phyloP scores from a whole-genome alignment of 176 grass and related monocot species.

The Musa schizocarpa region DNA sequence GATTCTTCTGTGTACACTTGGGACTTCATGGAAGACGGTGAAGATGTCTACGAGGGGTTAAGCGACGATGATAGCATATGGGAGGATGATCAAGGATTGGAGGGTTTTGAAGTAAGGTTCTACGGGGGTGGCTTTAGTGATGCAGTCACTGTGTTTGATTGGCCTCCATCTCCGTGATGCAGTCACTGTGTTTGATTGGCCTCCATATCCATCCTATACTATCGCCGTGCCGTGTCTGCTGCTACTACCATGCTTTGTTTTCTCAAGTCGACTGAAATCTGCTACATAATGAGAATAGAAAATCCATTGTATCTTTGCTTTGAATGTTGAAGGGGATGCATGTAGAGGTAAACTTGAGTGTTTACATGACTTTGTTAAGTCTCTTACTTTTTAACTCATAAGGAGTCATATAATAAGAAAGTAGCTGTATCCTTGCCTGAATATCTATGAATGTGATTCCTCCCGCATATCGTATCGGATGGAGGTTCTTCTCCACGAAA shows the following conservation, averaged over 20 bases:
- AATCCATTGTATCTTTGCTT: neutral
- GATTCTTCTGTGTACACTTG: slow-evolving; percentile 69
- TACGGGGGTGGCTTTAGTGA: slow-evolving; percentile 61
- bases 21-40: slow-evolving; percentile 66
- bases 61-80: slow-evolving; percentile 76
- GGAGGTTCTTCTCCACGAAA: too few relatives aligned
- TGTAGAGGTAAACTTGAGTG: neutral
- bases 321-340: neutral
- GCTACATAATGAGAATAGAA: neutral
- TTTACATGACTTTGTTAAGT: neutral
- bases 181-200: slow-evolving; percentile 66
- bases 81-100: slow-evolving; percentile 57
- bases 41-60: slow-evolving; percentile 34
- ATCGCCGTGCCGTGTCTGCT: neutral
- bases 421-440: neutral
- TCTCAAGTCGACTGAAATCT: neutral
- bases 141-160: slow-evolving; percentile 56
- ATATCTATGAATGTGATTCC: neutral
- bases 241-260: neutral
- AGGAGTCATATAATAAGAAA: neutral
- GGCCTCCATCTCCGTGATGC: slow-evolving; percentile 86
- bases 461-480: neutral
- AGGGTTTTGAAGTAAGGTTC: slow-evolving; percentile 78
- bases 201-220: slow-evolving; percentile 40
- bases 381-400: neutral